Evolutionary conservation across 2,329 filamentous ascomycete genomes (phyloP), one percentile per base, ranked within the genome.

Genomic region (Venturia asperata): DNA sequence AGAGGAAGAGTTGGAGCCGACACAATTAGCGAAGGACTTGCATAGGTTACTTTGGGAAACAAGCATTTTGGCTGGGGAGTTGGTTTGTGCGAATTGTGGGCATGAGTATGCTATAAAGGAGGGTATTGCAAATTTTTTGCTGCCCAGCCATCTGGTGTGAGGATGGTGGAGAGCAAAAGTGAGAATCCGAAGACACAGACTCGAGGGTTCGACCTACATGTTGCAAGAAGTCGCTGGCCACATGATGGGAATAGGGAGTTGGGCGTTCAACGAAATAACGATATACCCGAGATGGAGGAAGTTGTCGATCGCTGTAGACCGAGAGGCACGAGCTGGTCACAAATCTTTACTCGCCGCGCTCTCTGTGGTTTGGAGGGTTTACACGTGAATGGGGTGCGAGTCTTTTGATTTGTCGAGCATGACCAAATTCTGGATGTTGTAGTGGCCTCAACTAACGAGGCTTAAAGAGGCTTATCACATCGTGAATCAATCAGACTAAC

Each of bases 51-150:
- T 97, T 45, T 81, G 97, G 70, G 90, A 97, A 82, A 99, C 94
- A 67, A 89, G 92, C 72, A 90, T 99, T 67, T 83, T 86, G 45
- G 90, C 93, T 77, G 94, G 94, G 3, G 93, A 90, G 77, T 82
- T 99, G 69, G 89, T 92, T 5, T 99, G 94, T 75, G 92, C 85
- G 61, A 90, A 89, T 76, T 99, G 94, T 74, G 91, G 90, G 61
- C 93, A 97, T 74, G 91, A 96, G 80, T 99, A 97, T 77, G 87
- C 87, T 66, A 88, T 99, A 68, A 92, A 94, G 74, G 93, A 99
- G 78, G 94, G 94, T 5, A 96, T 97, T 75, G 91, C 92, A 67
- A 97, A 97, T 77, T 99, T 99, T 73, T 78, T 99, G 74, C 78
- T 99, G 70, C 94, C 94, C 15, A 94, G 89, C 72, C 94, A 99